Evolutionary conservation across 129 eudicot species (phyloP).

Genomic region (Tagetes erecta): DNA sequence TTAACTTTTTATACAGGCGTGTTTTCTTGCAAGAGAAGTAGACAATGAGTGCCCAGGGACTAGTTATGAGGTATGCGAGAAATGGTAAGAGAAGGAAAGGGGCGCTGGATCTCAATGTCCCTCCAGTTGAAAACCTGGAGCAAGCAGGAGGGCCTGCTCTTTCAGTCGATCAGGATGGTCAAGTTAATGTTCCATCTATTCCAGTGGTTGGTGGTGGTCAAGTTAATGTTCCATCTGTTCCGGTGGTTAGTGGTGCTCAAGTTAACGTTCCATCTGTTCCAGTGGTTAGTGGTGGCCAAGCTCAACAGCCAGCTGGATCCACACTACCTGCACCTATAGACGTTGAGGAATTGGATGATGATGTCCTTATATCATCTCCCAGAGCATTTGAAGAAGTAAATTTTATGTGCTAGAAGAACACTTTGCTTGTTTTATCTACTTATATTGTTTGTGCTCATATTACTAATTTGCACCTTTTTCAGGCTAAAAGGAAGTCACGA

Average conservation of each 20-base stretch:
- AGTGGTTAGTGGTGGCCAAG: constrained; percentile 12
- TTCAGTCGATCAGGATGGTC: constrained; percentile 29
- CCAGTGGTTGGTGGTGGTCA: no score
- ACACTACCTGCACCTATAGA: constrained; percentile 58
- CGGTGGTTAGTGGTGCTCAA: no score
- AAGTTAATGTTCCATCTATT: constrained; percentile 15
- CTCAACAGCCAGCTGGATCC: constrained; percentile 33
- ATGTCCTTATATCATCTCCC: constrained; percentile 74
- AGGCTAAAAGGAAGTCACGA: constrained; percentile 72
- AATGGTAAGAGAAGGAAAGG: constrained; percentile 45
- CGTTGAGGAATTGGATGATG: constrained; percentile 78
- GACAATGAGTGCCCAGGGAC: constrained; percentile 54
- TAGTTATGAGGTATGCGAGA: constrained; percentile 39
- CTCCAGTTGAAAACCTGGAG: constrained; percentile 45
- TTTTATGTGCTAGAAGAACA: constrained; percentile 11
- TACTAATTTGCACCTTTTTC: constrained; percentile 5
- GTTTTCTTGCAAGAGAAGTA: constrained; percentile 6
- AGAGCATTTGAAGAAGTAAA: constrained; percentile 78
- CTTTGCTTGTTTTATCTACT: not conserved
- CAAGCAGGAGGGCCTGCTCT: constrained; percentile 41
- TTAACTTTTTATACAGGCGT: constrained; percentile 3
- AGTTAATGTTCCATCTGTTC: no score
- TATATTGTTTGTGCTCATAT: constrained; percentile 5
- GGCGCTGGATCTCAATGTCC: constrained; percentile 64
- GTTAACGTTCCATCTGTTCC: not conserved